Evolutionary conservation across 495 filamentous ascomycete species (phyloP).

Genomic region (Aspergillus sclerotioniger): DNA sequence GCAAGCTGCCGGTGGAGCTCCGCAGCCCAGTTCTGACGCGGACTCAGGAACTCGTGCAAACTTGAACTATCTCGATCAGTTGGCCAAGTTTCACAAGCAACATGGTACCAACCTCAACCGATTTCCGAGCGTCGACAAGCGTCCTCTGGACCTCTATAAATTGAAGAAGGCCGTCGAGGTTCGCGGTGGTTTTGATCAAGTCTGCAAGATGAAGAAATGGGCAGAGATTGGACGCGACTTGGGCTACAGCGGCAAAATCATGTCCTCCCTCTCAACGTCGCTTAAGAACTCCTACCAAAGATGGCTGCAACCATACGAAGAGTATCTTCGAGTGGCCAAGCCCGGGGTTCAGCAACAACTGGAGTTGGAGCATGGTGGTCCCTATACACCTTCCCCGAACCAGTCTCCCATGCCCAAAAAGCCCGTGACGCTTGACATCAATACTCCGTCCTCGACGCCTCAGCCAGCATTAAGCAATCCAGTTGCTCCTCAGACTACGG

Average conservation of each 20-base stretch:
- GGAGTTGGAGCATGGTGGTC: slow-evolving; percentile 90
- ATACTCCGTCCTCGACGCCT: slow-evolving; percentile 62
- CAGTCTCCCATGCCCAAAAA: slow-evolving; percentile 78
- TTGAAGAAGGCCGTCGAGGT: slow-evolving; percentile 95
- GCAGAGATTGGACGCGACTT: slow-evolving; percentile 96
- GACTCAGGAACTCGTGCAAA: slow-evolving; percentile 84
- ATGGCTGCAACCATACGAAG: slow-evolving; percentile 95
- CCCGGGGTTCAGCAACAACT: slow-evolving; percentile 96
- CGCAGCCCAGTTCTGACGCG: slow-evolving; percentile 38
- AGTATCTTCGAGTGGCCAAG: slow-evolving; percentile 88
- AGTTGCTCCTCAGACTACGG: slow-evolving; percentile 64
- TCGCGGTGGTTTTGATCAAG: slow-evolving; percentile 88
- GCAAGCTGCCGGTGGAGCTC: slow-evolving; percentile 35
- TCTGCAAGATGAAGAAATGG: slow-evolving; percentile 99
- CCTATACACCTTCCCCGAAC: slow-evolving; percentile 87
- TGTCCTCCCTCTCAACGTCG: slow-evolving; percentile 98
- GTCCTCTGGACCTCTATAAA: slow-evolving; percentile 91
- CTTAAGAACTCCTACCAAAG: slow-evolving; percentile 97
- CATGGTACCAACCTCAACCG: slow-evolving; percentile 91
- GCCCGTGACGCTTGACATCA: slow-evolving; percentile 52
- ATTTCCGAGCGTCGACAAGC: slow-evolving; percentile 95
- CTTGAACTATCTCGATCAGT: slow-evolving; percentile 91
- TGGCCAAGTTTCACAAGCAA: slow-evolving; percentile 95
- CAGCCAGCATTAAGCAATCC: slow-evolving; percentile 70
- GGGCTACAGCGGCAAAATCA: slow-evolving; percentile 99